phyloP scores from a whole-genome alignment of 805 yeast species.

The Spathaspora girioi region DNA sequence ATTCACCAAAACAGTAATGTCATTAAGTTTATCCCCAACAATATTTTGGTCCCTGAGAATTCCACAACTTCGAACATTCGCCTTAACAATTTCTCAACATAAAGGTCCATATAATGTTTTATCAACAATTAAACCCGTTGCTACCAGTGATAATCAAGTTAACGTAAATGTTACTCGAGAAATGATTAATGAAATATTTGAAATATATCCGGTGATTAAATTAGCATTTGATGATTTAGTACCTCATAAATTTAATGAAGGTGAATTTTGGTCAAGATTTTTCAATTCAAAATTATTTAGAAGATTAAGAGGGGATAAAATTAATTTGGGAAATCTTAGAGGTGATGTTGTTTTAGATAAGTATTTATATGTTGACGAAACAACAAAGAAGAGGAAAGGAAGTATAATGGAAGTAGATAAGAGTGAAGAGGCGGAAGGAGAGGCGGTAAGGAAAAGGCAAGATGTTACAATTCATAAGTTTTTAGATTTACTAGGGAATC shows the following conservation, averaged over 20 bases:
- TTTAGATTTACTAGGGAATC: constrained; percentile 78
- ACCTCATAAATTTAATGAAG: constrained; percentile 75
- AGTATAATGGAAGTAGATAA: constrained; percentile 4
- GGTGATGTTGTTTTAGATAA: constrained; percentile 85
- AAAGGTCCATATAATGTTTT: constrained; percentile 92
- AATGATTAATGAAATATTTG: constrained; percentile 83
- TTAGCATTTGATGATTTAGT: constrained; percentile 88
- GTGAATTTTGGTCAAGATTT: constrained; percentile 94
- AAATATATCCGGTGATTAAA: constrained; percentile 87
- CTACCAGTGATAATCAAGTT: constrained; percentile 88
- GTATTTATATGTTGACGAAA: constrained; percentile 70
- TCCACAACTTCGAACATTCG: constrained; percentile 78
- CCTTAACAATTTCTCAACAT: constrained; percentile 78
- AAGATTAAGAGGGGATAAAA: constrained; percentile 82
- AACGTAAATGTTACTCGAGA: constrained; percentile 91
- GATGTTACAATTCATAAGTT: constrained; percentile 52
- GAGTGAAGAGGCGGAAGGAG: constrained; percentile 11
- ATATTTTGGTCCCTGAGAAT: constrained; percentile 87
- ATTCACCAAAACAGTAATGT: constrained; percentile 85
- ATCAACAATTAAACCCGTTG: constrained; percentile 90
- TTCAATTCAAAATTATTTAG: constrained; percentile 87
- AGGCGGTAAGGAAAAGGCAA: background rate
- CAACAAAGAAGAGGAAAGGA: constrained; percentile 25
- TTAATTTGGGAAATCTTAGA: constrained; percentile 63
- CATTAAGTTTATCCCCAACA: constrained; percentile 67